Evolutionary conservation across 1,139 yeast genomes (phyloP).

Genomic region (Magnusiomyces paraingens): DNA sequence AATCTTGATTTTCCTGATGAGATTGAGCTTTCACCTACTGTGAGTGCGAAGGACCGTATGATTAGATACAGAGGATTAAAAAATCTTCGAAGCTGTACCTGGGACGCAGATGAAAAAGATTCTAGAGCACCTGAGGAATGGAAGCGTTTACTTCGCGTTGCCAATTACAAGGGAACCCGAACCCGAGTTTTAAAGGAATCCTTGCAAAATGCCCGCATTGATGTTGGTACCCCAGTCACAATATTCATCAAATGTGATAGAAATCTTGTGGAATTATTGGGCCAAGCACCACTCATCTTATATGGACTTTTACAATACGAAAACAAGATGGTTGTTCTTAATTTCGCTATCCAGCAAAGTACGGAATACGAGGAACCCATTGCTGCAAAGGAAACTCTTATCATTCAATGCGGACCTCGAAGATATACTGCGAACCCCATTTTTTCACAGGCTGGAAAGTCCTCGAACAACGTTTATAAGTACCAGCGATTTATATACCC

Average conservation of each 20-base stretch:
- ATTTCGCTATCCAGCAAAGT: slow-evolving; percentile 79
- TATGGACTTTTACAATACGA: slow-evolving; percentile 81
- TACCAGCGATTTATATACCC: slow-evolving; percentile 78
- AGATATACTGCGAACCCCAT: slow-evolving; percentile 79
- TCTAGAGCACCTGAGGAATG: slow-evolving; percentile 71
- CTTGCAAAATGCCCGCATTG: slow-evolving; percentile 45
- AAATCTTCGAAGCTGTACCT: slow-evolving; percentile 67
- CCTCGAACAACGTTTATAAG: slow-evolving; percentile 81
- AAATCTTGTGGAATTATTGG: slow-evolving; percentile 15
- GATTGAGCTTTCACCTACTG: slow-evolving; percentile 71
- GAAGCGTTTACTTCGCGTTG: slow-evolving; percentile 65
- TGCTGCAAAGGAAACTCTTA: slow-evolving; percentile 67
- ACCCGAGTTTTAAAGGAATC: slow-evolving; percentile 63
- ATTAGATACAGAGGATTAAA: slow-evolving; percentile 80
- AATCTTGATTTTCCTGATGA: slow-evolving; percentile 96
- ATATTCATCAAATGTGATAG: slow-evolving; percentile 60
- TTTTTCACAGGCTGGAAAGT: slow-evolving; percentile 68
- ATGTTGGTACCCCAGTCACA: slow-evolving; percentile 59
- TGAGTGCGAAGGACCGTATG: slow-evolving; percentile 68
- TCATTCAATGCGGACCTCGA: slow-evolving; percentile 92
- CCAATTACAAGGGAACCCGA: slow-evolving; percentile 71
- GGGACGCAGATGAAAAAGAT: slow-evolving; percentile 86
- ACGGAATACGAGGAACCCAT: slow-evolving; percentile 75
- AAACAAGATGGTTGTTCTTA: slow-evolving; percentile 75
- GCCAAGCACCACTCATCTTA: slow-evolving; percentile 47